These are phyloP conservation scores for Sonneratia alba DNA, from an alignment of 345 rosid species.

Conservation along the genomic window DNA sequence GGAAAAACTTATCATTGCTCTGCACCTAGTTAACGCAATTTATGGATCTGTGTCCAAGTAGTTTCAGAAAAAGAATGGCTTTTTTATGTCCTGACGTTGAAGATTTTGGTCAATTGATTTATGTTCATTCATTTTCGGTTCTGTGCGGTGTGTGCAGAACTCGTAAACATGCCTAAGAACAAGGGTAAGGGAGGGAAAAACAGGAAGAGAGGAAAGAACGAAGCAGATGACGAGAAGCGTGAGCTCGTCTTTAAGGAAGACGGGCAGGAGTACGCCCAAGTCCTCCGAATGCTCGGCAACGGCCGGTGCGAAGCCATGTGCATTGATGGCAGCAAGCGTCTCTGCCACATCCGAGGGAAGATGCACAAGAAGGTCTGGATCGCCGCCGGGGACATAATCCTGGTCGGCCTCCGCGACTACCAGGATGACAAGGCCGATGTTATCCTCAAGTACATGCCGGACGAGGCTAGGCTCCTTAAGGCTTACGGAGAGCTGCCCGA, in stretches of 20 bases:
- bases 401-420: constrained; percentile 39
- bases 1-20: too few relatives aligned
- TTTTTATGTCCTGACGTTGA: too few relatives aligned
- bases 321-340: constrained; percentile 39
- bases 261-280: constrained; percentile 45
- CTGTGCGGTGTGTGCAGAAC: not conserved
- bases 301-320: constrained; percentile 45
- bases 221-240: constrained; percentile 44
- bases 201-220: constrained; percentile 50
- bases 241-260: constrained; percentile 49
- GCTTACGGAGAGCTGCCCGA: constrained; percentile 35
- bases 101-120: too few relatives aligned
- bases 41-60: too few relatives aligned
- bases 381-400: constrained; percentile 37
- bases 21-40: too few relatives aligned
- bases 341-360: constrained; percentile 48
- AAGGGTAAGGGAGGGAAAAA: constrained; percentile 56
- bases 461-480: constrained; percentile 44
- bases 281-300: constrained; percentile 42
- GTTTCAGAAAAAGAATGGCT: too few relatives aligned
- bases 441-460: constrained; percentile 39
- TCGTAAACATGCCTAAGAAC: constrained; percentile 40
- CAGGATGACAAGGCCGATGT: constrained; percentile 52
- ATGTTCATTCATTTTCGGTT: not conserved
- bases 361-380: constrained; percentile 56